phyloP scores from a whole-genome alignment of 805 yeast genomes.

The Jamesozyma rosinii region DNA sequence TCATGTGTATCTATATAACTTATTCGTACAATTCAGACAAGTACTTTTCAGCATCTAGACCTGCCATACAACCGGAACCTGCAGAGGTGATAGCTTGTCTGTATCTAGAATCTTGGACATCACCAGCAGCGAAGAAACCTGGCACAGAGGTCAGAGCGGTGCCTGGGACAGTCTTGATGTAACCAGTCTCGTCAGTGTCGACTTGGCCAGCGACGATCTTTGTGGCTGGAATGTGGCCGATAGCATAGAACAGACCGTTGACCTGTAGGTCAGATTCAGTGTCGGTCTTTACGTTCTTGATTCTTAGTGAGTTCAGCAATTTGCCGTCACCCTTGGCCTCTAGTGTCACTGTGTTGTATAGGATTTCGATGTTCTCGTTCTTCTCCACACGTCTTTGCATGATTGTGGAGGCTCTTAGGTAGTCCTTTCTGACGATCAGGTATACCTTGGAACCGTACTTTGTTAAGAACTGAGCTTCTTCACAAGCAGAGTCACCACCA shows the following conservation, averaged over 20 bases:
- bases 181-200: constrained; percentile 80
- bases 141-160: constrained; percentile 72
- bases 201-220: constrained; percentile 65
- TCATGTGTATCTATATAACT: not conserved
- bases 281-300: constrained; percentile 65
- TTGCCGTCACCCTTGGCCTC: constrained; percentile 95
- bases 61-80: constrained; percentile 99
- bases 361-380: constrained; percentile 82
- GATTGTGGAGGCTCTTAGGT: constrained; percentile 86
- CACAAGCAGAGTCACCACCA: constrained; percentile 99
- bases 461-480: constrained; percentile 93
- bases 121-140: constrained; percentile 98
- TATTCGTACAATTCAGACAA: constrained; percentile 42
- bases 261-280: constrained; percentile 62
- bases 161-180: constrained; percentile 84
- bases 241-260: constrained; percentile 92
- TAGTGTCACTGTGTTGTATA: constrained; percentile 74
- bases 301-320: constrained; percentile 52
- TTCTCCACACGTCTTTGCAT: constrained; percentile 88
- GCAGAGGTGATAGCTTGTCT: constrained; percentile 99
- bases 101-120: constrained; percentile 91
- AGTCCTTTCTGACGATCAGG: constrained; percentile 88
- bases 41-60: constrained; percentile 84
- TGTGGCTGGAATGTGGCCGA: constrained; percentile 97
- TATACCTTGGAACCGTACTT: constrained; percentile 95